Evolutionary conservation across 2,329 filamentous ascomycete species (phyloP).

Genomic region (Xylariales sp.): DNA sequence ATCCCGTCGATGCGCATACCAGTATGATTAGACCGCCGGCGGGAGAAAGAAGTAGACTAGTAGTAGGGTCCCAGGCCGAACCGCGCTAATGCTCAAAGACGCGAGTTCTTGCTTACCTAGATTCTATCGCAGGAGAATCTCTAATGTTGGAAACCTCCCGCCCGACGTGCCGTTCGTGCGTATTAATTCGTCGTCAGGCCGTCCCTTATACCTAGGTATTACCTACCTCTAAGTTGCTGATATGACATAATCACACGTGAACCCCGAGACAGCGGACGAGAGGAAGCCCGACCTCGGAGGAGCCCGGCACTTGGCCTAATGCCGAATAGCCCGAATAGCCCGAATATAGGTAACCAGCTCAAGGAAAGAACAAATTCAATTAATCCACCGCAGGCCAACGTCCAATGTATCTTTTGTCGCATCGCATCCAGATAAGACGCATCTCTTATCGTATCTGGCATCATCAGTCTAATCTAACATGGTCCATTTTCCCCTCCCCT

Average conservation of each 20-base stretch:
- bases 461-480: background rate
- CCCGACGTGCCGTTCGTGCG: background rate
- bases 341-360: background rate
- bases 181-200: background rate
- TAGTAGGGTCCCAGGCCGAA: no score
- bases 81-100: background rate
- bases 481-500: background rate
- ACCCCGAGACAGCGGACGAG: background rate
- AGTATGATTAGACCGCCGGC: background rate
- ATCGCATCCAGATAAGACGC: background rate
- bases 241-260: background rate
- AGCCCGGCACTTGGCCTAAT: background rate
- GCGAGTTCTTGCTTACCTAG: background rate
- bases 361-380: background rate
- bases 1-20: background rate
- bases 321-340: background rate
- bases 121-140: background rate
- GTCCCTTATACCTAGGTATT: background rate
- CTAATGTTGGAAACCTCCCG: no score
- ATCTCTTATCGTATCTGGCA: background rate
- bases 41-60: no score
- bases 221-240: background rate
- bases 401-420: background rate
- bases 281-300: slow-evolving; percentile 18
- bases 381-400: background rate